A percentile compares a stretch with the other conserved stretches of the same genome.
These are phyloP conservation scores for Phytomonas francai DNA, from an alignment of 208 protist species.

Conservation along the genomic window DNA sequence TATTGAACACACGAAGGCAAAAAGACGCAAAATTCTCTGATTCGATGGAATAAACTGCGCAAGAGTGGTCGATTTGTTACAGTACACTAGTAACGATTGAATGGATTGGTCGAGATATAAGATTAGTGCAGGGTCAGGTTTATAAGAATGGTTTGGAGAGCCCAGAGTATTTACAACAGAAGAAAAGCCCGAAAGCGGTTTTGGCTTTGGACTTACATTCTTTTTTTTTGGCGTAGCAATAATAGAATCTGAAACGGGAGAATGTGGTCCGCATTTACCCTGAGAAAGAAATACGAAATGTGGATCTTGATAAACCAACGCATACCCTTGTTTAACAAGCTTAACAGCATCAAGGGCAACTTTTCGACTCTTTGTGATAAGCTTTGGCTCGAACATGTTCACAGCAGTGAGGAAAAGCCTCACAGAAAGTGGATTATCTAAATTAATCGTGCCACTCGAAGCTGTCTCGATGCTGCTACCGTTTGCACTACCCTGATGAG, in stretches of 20 bases:
- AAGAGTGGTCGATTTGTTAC: slow-evolving; percentile 58
- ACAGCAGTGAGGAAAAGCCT: slow-evolving; percentile 53
- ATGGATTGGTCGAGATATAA: slow-evolving; percentile 55
- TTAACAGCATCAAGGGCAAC: slow-evolving; percentile 50
- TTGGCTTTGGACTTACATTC: background rate
- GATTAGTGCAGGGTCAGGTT: slow-evolving; percentile 27
- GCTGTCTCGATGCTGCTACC: background rate
- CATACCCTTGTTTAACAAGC: slow-evolving; percentile 64
- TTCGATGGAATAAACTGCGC: slow-evolving; percentile 45
- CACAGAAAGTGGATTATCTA: slow-evolving; percentile 42
- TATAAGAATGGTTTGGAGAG: background rate
- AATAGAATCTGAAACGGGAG: background rate
- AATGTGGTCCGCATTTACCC: background rate
- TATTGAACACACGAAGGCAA: slow-evolving; percentile 62
- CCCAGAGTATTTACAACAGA: background rate
- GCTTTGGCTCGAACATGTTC: slow-evolving; percentile 59
- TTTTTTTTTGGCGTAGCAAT: background rate
- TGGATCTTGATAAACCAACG: slow-evolving; percentile 51
- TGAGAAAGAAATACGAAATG: slow-evolving; percentile 2
- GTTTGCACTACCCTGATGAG: background rate
- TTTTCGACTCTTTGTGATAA: slow-evolving; percentile 44
- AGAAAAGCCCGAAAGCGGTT: background rate
- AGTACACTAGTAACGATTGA: slow-evolving; percentile 72
- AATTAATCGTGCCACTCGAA: slow-evolving; percentile 24
- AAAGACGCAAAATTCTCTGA: slow-evolving; percentile 31